Conservation (phyloP, 345 rosid genomes). For the Sonneratia caseolaris region DNA sequence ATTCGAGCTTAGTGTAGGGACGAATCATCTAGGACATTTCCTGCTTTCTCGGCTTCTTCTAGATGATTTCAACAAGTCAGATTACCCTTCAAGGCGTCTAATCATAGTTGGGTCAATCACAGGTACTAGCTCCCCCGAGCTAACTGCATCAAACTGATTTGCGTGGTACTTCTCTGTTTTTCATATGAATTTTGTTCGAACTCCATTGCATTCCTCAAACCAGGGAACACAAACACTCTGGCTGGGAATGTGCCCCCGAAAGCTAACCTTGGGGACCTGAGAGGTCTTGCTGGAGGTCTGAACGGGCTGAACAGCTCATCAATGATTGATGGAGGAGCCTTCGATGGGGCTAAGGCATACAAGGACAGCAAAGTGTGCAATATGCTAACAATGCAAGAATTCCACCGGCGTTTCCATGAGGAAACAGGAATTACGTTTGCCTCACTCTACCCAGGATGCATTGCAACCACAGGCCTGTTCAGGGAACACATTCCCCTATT, state of each 20-base stretch:
- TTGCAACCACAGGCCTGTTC: slow-evolving; percentile 94
- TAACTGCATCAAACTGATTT: neutral
- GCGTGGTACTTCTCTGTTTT: neutral
- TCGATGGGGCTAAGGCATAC: slow-evolving; percentile 94
- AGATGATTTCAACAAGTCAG: slow-evolving; percentile 69
- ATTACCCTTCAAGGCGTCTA: slow-evolving; percentile 78
- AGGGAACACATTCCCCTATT: slow-evolving; percentile 93
- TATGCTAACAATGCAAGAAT: slow-evolving; percentile 94
- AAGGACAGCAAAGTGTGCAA: slow-evolving; percentile 99
- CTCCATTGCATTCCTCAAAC: neutral
- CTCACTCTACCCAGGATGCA: slow-evolving; percentile 96
- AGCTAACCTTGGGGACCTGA: slow-evolving; percentile 88
- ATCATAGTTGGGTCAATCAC: slow-evolving; percentile 95
- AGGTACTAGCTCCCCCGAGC: slow-evolving; percentile 29
- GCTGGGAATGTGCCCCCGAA: slow-evolving; percentile 98
- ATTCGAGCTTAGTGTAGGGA: slow-evolving; percentile 90
- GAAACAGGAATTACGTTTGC: slow-evolving; percentile 79
- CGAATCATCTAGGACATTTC: slow-evolving; percentile 93
- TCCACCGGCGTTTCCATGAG: slow-evolving; percentile 87
- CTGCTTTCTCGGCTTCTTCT: slow-evolving; percentile 73
- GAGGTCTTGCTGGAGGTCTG: slow-evolving; percentile 83
- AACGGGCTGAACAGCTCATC: slow-evolving; percentile 62
- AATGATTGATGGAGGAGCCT: slow-evolving; percentile 92
- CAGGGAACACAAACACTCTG: slow-evolving; percentile 93
- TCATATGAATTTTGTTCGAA: neutral